Percentiles rank a stretch among this genome's conserved stretches.
These are phyloP conservation scores for Coemansia sp. DNA, from an alignment of 192 early-diverging fungal species.

Conservation along the genomic window DNA sequence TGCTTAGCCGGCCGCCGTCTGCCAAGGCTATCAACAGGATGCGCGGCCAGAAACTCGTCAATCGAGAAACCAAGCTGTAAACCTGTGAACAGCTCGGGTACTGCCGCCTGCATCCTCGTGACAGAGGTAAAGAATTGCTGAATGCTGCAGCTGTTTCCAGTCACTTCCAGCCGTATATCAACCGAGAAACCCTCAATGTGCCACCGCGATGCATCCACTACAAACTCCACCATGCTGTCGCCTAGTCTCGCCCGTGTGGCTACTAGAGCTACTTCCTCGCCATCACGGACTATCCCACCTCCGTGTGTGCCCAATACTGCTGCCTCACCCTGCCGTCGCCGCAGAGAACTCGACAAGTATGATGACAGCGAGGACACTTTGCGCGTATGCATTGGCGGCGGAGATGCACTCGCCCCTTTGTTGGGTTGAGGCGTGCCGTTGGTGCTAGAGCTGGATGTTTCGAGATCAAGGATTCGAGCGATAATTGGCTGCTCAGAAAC, in stretches of 20 bases:
- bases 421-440: neutral
- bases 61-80: slow-evolving; percentile 14
- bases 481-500: slow-evolving; percentile 14
- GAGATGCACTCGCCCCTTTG: neutral
- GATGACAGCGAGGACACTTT: slow-evolving; percentile 33
- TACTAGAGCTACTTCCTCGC: slow-evolving; percentile 35
- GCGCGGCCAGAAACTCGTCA: slow-evolving; percentile 2
- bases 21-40: neutral
- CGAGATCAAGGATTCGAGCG: slow-evolving; percentile 18
- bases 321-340: slow-evolving; percentile 33
- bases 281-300: slow-evolving; percentile 48
- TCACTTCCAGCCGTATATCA: slow-evolving; percentile 13
- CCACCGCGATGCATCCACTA: slow-evolving; percentile 44
- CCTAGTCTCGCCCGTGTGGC: slow-evolving; percentile 33
- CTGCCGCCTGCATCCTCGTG: slow-evolving; percentile 18
- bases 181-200: slow-evolving; percentile 9
- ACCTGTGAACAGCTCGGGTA: slow-evolving; percentile 40
- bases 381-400: slow-evolving; percentile 12
- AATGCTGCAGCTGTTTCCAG: slow-evolving; percentile 6
- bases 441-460: neutral
- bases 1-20: neutral
- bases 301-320: slow-evolving; percentile 32
- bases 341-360: slow-evolving; percentile 40
- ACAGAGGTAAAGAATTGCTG: slow-evolving; percentile 19
- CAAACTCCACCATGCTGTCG: slow-evolving; percentile 35